Evolutionary conservation across 2,329 filamentous ascomycete genomes (phyloP).

Genomic region (Colletotrichum sublineola): DNA sequence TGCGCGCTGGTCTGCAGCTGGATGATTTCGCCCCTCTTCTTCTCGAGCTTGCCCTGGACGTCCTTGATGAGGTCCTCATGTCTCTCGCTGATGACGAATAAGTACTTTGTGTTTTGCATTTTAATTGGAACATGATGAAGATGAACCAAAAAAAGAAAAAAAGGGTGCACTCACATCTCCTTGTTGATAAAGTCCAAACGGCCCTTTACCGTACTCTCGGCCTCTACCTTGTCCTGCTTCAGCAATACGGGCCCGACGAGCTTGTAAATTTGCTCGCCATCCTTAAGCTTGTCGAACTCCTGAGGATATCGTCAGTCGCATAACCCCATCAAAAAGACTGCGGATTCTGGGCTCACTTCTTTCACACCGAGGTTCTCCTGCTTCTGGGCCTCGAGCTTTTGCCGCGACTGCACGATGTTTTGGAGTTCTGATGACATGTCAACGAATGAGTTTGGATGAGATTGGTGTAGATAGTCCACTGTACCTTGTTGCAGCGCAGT

Average conservation of each 20-base stretch:
- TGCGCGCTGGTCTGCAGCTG: conserved; percentile 66
- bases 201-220: conserved; percentile 89
- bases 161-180: conserved; percentile 78
- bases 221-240: conserved; percentile 94
- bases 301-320: conserved; percentile 51
- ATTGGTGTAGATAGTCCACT: background rate
- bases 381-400: conserved; percentile 93
- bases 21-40: conserved; percentile 71
- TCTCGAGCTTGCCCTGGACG: conserved; percentile 68
- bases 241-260: conserved; percentile 91
- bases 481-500: conserved; percentile 84
- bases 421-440: conserved; percentile 76
- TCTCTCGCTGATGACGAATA: conserved; percentile 48
- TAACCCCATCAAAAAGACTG: background rate
- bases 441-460: conserved; percentile 3
- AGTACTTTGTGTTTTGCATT: background rate
- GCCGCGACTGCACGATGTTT: conserved; percentile 79
- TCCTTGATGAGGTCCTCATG: conserved; percentile 68
- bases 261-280: conserved; percentile 94
- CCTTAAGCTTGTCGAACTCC: conserved; percentile 85
- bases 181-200: conserved; percentile 92
- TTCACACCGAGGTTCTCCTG: conserved; percentile 93
- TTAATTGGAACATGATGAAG: background rate
- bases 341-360: conserved; percentile 65
- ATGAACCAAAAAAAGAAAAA: background rate